Percentiles rank a stretch among this genome's conserved stretches.
Evolutionary conservation across 169 alveolate species (phyloP).

Genomic region (Ichthyophthirius multifiliis): DNA sequence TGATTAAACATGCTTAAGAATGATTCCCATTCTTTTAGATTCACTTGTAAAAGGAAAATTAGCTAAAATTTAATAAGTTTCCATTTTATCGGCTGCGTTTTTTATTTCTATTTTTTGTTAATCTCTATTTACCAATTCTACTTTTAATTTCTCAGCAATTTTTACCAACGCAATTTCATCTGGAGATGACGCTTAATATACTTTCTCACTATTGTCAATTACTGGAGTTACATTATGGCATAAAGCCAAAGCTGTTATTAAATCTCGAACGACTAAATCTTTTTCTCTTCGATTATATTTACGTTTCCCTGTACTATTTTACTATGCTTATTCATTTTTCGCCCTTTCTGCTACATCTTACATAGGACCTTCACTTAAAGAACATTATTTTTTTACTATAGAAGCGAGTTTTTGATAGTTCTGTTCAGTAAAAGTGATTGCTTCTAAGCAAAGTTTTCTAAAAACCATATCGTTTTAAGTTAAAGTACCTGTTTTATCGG

Average conservation of each 20-base stretch:
- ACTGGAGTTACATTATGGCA: slow-evolving; percentile 93
- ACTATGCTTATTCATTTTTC: slow-evolving; percentile 40
- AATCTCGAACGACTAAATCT: slow-evolving; percentile 72
- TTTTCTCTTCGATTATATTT: slow-evolving; percentile 43
- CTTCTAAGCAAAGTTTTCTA: slow-evolving; percentile 77
- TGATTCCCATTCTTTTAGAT: slow-evolving; percentile 97
- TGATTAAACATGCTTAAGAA: slow-evolving; percentile 80
- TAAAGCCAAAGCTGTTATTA: slow-evolving; percentile 84
- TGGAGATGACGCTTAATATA: slow-evolving; percentile 97
- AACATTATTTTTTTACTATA: slow-evolving; percentile 26
- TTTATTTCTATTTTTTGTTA: slow-evolving; percentile 79
- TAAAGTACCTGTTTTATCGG: slow-evolving; percentile 99
- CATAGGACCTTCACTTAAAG: slow-evolving; percentile 6
- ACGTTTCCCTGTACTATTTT: slow-evolving; percentile 57
- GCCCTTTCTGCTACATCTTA: slow-evolving; percentile 15
- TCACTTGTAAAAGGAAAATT: slow-evolving; percentile 97
- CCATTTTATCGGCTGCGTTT: slow-evolving; percentile 39
- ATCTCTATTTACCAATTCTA: slow-evolving; percentile 88
- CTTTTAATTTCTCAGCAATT: slow-evolving; percentile 91
- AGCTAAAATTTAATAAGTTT: slow-evolving; percentile 87
- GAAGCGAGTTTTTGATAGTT: slow-evolving; percentile 49
- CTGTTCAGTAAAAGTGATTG: slow-evolving; percentile 54
- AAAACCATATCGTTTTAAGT: slow-evolving; percentile 96
- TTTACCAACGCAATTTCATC: slow-evolving; percentile 98
- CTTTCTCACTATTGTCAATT: slow-evolving; percentile 65